Evolutionary conservation across 352 stramenopile species (phyloP).

Genomic region (Pythium grandisporangium): DNA sequence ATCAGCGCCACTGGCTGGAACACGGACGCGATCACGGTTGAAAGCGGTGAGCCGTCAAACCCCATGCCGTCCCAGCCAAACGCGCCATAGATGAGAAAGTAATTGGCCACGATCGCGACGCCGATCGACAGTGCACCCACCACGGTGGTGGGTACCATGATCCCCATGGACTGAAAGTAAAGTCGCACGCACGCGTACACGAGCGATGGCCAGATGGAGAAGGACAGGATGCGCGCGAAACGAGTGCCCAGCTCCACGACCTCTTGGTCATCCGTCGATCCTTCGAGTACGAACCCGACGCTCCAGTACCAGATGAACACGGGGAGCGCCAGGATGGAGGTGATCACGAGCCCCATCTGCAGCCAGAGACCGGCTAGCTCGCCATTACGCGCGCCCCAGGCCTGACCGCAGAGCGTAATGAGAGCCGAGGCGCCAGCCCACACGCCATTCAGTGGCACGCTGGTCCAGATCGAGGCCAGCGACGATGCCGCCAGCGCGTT

Average conservation of each 20-base stretch:
- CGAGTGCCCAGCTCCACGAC: conserved; percentile 56
- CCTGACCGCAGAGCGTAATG: conserved; percentile 71
- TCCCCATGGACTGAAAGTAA: conserved; percentile 82
- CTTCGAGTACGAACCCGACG: conserved; percentile 39
- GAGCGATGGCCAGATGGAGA: conserved; percentile 69
- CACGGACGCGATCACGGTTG: conserved; percentile 69
- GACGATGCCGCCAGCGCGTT: conserved; percentile 65
- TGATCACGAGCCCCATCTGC: conserved; percentile 44
- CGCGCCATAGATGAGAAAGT: neutral
- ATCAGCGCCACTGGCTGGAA: conserved; percentile 73
- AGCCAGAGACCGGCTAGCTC: conserved; percentile 62
- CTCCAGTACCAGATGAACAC: conserved; percentile 55
- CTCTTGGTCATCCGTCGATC: conserved; percentile 49
- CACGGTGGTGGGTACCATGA: conserved; percentile 64
- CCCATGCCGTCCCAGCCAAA: conserved; percentile 51
- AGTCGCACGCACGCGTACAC: conserved; percentile 68
- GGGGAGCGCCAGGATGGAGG: conserved; percentile 32
- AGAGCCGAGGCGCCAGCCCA: conserved; percentile 64
- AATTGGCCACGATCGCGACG: conserved; percentile 22
- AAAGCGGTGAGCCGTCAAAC: conserved; percentile 69
- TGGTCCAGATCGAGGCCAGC: conserved; percentile 67
- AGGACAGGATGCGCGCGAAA: conserved; percentile 71
- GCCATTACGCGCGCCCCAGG: conserved; percentile 60
- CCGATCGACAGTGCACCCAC: conserved; percentile 59
- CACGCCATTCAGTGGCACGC: conserved; percentile 51